phyloP scores from a whole-genome alignment of 176 grass and related monocot genomes.

The Ananas comosus region DNA sequence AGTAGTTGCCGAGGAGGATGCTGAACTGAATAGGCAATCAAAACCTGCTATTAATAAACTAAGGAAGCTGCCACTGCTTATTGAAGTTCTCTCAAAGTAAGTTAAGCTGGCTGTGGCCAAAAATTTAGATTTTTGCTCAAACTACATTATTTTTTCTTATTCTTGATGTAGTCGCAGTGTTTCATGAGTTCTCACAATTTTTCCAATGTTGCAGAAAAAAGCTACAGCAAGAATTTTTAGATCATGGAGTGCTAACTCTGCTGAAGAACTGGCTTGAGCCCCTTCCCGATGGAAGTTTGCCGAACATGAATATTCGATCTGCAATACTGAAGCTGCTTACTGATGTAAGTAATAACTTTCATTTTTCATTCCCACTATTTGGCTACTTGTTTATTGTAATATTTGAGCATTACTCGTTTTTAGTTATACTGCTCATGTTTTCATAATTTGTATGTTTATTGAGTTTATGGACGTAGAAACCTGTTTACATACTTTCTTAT shows the following conservation, averaged over 20 bases:
- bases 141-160: not conserved
- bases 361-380: constrained; percentile 7
- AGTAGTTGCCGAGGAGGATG: constrained; percentile 91
- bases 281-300: constrained; percentile 82
- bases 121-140: not conserved
- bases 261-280: constrained; percentile 96
- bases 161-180: no score
- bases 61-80: constrained; percentile 79
- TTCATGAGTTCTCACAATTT: not conserved
- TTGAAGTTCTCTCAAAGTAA: constrained; percentile 99
- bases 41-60: constrained; percentile 98
- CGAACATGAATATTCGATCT: constrained; percentile 92
- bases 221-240: constrained; percentile 97
- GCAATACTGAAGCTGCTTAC: constrained; percentile 73
- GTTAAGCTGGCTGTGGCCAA: not conserved
- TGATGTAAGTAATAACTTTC: constrained; percentile 44
- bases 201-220: constrained; percentile 59
- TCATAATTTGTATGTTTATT: no score
- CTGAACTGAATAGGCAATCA: constrained; percentile 79
- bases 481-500: not conserved
- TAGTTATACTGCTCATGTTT: not conserved
- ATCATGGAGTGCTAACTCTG: constrained; percentile 86
- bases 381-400: not conserved
- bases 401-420: not conserved
- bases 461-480: not conserved